These are phyloP conservation scores for Tillandsia fasciculata DNA, from an alignment of 176 grass and related monocot species.

Conservation along the genomic window DNA sequence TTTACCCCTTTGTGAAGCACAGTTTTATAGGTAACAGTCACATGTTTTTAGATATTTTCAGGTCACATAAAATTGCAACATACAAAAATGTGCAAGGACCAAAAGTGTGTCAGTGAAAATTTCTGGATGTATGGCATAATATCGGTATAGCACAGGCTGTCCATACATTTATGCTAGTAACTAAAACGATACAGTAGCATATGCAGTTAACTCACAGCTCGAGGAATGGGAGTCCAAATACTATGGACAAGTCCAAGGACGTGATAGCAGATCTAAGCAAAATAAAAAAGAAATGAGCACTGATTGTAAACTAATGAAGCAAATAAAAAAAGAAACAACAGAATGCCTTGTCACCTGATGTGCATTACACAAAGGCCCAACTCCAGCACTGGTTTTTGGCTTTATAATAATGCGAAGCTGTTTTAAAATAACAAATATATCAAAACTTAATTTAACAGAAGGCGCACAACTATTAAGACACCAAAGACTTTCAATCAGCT, in stretches of 20 bases:
- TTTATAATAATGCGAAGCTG: conserved; percentile 90
- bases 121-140: too few species aligned
- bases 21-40: too few species aligned
- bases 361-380: conserved; percentile 78
- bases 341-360: conserved; percentile 54
- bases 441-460: conserved; percentile 3
- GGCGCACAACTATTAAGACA: too few species aligned
- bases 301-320: conserved; percentile 19
- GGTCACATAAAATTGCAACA: neutral
- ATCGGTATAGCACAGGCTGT: too few species aligned
- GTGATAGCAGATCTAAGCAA: conserved; percentile 91
- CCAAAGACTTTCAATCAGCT: too few species aligned
- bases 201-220: conserved; percentile 64
- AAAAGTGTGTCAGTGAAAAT: too few species aligned
- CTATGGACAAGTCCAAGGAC: conserved; percentile 97
- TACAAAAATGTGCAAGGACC: neutral
- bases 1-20: too few species aligned
- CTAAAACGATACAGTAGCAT: too few species aligned
- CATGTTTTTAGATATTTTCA: too few species aligned
- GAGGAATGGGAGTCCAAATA: conserved; percentile 94
- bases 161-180: too few species aligned
- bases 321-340: conserved; percentile 19
- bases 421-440: conserved; percentile 13
- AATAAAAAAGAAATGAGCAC: conserved; percentile 16
- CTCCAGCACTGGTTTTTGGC: conserved; percentile 71